Evolutionary conservation across 352 stramenopile species (phyloP).

Genomic region (Phytophthora pini): DNA sequence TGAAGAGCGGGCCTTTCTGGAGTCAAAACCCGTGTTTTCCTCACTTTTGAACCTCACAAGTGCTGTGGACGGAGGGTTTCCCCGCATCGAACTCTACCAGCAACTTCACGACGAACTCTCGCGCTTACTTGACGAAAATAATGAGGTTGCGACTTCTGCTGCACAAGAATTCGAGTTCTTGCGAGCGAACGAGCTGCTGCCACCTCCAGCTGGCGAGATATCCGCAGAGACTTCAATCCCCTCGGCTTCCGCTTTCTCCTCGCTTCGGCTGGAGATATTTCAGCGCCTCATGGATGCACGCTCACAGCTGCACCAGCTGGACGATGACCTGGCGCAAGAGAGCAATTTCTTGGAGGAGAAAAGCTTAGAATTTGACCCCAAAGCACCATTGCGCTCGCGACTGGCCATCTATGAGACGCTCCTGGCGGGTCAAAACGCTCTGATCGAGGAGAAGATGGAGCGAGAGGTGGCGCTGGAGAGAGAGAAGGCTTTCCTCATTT

Average conservation of each 20-base stretch:
- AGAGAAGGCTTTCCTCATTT: constrained; percentile 42
- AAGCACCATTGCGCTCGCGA: constrained; percentile 32
- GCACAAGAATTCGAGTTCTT: constrained; percentile 28
- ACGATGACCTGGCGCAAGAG: constrained; percentile 28
- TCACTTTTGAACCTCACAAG: constrained; percentile 4
- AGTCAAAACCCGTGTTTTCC: constrained; percentile 21
- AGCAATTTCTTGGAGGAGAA: constrained; percentile 18
- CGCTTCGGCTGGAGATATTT: constrained; percentile 26
- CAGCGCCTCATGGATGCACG: constrained; percentile 19
- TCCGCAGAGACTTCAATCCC: not conserved
- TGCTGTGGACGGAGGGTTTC: constrained; percentile 1
- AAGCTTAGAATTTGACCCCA: constrained; percentile 14
- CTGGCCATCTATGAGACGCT: constrained; percentile 53
- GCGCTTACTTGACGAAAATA: constrained; percentile 19
- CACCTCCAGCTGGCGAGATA: not conserved
- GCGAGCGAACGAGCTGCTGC: constrained; percentile 11
- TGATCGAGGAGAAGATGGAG: constrained; percentile 73
- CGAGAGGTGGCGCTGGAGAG: constrained; percentile 44
- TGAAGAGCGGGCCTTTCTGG: constrained; percentile 26
- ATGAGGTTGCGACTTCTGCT: constrained; percentile 5
- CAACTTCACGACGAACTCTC: constrained; percentile 25
- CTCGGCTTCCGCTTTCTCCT: constrained; percentile 14
- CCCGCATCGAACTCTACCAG: constrained; percentile 26
- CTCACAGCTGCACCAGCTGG: constrained; percentile 3
- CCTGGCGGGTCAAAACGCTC: constrained; percentile 45